phyloP scores from a whole-genome alignment of 2,329 filamentous ascomycete species.

The Chaetothyriales sp. region DNA sequence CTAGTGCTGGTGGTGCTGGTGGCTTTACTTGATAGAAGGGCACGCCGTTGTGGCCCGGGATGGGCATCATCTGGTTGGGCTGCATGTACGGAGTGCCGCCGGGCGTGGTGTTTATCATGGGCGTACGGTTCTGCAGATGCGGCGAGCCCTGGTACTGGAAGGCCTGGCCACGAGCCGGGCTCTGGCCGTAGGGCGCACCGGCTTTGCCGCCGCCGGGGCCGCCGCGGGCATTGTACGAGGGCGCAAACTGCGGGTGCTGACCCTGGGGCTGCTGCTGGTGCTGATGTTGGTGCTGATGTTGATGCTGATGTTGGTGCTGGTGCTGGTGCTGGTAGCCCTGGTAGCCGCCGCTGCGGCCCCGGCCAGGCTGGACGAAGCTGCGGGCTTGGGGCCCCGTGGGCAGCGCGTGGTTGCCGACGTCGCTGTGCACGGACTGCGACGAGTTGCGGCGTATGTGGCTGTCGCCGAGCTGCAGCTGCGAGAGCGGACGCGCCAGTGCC shows the following conservation, averaged over 20 bases:
- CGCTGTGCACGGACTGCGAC: constrained; percentile 65
- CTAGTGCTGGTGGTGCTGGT: too few relatives aligned
- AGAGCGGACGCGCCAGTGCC: constrained; percentile 57
- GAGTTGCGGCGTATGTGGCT: constrained; percentile 80
- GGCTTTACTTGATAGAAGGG: constrained; percentile 46
- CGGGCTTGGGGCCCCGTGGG: constrained; percentile 28
- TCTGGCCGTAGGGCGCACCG: not conserved
- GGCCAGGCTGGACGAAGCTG: not conserved
- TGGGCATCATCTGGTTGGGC: constrained; percentile 55
- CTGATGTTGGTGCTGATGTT: constrained; percentile 37
- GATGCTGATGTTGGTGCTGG: constrained; percentile 42
- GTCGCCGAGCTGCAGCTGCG: constrained; percentile 47
- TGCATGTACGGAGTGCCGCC: constrained; percentile 55
- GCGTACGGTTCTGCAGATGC: constrained; percentile 49
- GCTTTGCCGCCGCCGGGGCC: not conserved
- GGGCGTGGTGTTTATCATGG: constrained; percentile 51
- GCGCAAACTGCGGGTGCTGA: not conserved
- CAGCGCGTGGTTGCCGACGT: constrained; percentile 49
- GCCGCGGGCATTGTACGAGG: not conserved
- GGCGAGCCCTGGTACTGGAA: constrained; percentile 50
- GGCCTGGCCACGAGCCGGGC: constrained; percentile 27
- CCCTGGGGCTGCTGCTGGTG: constrained; percentile 17
- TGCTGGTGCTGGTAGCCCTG: constrained; percentile 39
- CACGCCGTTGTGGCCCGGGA: constrained; percentile 44
- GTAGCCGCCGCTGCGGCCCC: constrained; percentile 39